Conservation (phyloP, 148 eudicot species). For the Euryodendron excelsum region DNA sequence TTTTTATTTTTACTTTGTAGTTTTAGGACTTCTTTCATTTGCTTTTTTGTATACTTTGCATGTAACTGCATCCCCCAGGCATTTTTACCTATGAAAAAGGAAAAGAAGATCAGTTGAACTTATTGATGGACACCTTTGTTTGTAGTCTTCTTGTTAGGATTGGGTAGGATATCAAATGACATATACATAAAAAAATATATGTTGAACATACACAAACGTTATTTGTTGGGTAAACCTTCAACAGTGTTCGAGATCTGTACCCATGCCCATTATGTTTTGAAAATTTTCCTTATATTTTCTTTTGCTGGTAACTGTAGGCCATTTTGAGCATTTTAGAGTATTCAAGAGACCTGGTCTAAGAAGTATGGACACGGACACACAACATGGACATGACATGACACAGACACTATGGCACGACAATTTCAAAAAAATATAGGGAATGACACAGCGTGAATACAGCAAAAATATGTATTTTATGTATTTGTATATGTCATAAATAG, state of each 20-base stretch:
- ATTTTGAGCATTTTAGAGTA: not conserved
- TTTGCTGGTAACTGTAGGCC: constrained; percentile 1
- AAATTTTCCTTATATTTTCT: not conserved
- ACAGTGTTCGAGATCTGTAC: not conserved
- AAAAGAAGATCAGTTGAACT: no score
- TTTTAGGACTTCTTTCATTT: not conserved
- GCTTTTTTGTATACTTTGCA: not conserved
- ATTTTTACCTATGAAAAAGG: not conserved
- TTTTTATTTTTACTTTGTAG: no score
- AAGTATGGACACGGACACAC: no score
- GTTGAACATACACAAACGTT: not conserved
- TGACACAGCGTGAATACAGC: no score
- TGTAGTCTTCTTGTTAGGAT: not conserved
- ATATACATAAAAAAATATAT: not conserved
- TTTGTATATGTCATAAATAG: no score
- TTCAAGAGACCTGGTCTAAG: not conserved
- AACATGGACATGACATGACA: no score
- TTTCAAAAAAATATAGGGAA: no score
- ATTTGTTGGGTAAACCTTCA: not conserved
- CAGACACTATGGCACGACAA: no score
- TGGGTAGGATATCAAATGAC: not conserved
- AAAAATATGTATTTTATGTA: no score
- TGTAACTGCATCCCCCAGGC: not conserved
- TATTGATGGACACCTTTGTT: not conserved
- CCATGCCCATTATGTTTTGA: not conserved